Evolutionary conservation across 1,284 basidiomycete species (phyloP), one percentile per base, ranked within the genome.

Genomic region (Apiotrichum siamense): DNA sequence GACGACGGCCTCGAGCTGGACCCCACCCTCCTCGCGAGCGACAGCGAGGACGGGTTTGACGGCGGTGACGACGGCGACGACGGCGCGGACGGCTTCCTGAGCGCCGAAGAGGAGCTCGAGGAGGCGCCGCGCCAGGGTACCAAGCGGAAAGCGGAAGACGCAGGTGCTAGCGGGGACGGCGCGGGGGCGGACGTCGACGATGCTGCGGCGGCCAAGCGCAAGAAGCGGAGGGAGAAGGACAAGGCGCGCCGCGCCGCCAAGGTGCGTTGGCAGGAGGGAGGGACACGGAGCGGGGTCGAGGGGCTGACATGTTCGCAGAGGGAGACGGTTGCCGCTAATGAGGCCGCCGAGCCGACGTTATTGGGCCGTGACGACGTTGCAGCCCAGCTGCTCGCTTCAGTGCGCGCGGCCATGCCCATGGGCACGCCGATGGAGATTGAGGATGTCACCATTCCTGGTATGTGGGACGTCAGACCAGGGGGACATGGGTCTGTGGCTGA

Each of bases 391-490:
- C 62, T 69, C 13, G 39, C 56, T 0, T 65, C 63, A 0, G 61
- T 64, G 26, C 50, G 64, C n/a, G 66, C 68, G 33, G 61, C 67
- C 5, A 67, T 63, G 47, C 63, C 67, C 3, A 54, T 63, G 10
- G 62, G 65, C 7, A 66, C 62, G 17, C 52, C 63, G 17, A 71
- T 74, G 61, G 72, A 74, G 58, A 58, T 74, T 33, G 68, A 67
- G 7, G 71, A 73, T 44, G 45, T 67, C 17, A 50, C 53, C 6
- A 60, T 72, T 12, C 62, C 65, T 6, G 48, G 66, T 64, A 31
- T 35, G 64, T 54, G n/a, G n/a, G n/a, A n/a, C n/a, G n/a, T n/a
- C n/a, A n/a, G n/a, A n/a, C n/a, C n/a, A 42, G n/a, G 41, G 18
- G 29, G 23, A 26, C 4, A 39, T 1, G 25, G 39, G 13, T 10